Percentiles rank a stretch among this genome's conserved stretches.
These are phyloP conservation scores for Echites panduratus DNA, from an alignment of 257 asterid genomes.

Conservation along the genomic window DNA sequence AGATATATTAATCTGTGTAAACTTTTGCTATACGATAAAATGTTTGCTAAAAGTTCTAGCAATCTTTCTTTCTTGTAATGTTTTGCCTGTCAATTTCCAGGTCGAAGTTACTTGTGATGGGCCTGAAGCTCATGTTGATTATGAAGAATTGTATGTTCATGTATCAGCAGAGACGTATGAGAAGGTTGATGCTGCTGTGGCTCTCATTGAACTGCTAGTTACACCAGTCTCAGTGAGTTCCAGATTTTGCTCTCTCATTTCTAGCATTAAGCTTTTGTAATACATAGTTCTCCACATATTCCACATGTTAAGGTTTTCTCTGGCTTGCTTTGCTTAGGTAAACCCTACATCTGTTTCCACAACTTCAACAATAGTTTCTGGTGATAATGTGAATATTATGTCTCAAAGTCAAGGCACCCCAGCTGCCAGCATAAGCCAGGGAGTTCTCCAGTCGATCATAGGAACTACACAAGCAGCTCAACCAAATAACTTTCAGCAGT, in stretches of 20 bases:
- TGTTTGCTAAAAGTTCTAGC: background rate
- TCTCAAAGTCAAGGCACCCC: conserved; percentile 28
- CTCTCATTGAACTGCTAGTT: conserved; percentile 69
- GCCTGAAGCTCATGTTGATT: conserved; percentile 37
- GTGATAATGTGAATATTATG: conserved; percentile 22
- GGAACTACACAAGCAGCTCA: conserved; percentile 35
- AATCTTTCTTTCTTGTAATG: background rate
- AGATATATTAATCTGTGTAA: background rate
- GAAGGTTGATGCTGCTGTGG: conserved; percentile 87
- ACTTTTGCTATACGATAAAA: background rate
- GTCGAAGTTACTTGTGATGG: conserved; percentile 59
- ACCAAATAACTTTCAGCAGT: conserved; percentile 45
- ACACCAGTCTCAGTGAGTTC: conserved; percentile 75
- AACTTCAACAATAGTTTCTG: conserved; percentile 33
- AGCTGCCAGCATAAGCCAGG: conserved; percentile 35
- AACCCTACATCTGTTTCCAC: conserved; percentile 45
- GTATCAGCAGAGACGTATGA: conserved; percentile 81
- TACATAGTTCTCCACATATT: background rate
- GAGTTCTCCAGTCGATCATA: conserved; percentile 34
- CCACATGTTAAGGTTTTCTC: too few relatives aligned
- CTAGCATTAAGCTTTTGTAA: background rate
- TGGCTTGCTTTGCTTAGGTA: conserved; percentile 34
- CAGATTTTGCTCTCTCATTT: too few relatives aligned
- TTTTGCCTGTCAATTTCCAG: conserved; percentile 28
- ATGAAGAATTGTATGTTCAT: conserved; percentile 65